A percentile compares a stretch with the other conserved stretches of the same genome.
phyloP scores from a whole-genome alignment of 306 rosid genomes.

The Bauhinia variegata region DNA sequence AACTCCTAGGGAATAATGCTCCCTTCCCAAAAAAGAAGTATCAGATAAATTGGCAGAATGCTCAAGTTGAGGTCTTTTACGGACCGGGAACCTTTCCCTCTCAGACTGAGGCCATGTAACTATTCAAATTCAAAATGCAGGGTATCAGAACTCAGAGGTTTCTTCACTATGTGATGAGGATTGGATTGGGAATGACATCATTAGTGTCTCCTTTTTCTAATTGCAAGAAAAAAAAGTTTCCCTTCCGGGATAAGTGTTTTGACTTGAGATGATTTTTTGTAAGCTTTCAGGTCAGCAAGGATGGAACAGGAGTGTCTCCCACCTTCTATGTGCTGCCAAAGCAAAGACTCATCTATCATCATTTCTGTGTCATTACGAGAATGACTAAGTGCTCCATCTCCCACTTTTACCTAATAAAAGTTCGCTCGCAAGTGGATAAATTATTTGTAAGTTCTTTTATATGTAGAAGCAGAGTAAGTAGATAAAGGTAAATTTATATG shows the following conservation, averaged over 20 bases:
- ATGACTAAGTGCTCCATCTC: conserved; percentile 53
- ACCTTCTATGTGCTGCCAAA: conserved; percentile 52
- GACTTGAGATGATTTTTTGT: conserved; percentile 50
- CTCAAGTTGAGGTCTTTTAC: conserved; percentile 3
- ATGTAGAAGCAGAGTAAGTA: conserved; percentile 36
- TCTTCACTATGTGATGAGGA: conserved; percentile 30
- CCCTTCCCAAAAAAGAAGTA: background rate
- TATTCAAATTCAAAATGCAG: too few relatives aligned
- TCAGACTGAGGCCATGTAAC: background rate
- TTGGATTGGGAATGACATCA: conserved; percentile 30
- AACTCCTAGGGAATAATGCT: background rate
- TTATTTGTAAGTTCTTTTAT: conserved; percentile 35
- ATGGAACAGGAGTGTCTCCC: conserved; percentile 73
- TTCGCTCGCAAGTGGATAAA: conserved; percentile 39
- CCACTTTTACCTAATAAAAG: conserved; percentile 49
- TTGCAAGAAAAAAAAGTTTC: conserved; percentile 37
- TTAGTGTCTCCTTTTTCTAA: conserved; percentile 17
- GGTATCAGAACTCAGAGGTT: background rate
- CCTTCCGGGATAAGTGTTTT: conserved; percentile 42
- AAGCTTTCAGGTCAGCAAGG: conserved; percentile 56
- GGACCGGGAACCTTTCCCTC: background rate
- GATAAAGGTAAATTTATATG: conserved; percentile 19
- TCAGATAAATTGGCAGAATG: background rate
- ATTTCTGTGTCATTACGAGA: conserved; percentile 49
- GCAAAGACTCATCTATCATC: conserved; percentile 47